Evolutionary conservation across 2,329 filamentous ascomycete species (phyloP).

Genomic region (Aspergillus sp.): DNA sequence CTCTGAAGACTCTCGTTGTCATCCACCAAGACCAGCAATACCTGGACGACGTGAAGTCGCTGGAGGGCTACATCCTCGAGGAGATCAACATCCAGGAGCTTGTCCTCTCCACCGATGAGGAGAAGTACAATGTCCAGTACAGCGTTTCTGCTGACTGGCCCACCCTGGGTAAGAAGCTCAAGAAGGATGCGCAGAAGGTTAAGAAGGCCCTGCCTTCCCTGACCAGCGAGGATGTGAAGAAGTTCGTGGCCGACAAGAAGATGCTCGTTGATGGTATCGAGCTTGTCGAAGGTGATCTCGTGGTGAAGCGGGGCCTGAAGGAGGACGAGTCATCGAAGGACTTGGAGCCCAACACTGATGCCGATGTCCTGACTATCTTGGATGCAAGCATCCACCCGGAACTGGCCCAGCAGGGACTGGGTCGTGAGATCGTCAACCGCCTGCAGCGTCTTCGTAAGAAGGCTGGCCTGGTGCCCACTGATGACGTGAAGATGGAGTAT

Average conservation of each 20-base stretch:
- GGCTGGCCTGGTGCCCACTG: constrained; percentile 82
- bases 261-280: constrained; percentile 83
- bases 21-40: constrained; percentile 82
- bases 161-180: constrained; percentile 91
- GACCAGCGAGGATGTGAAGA: constrained; percentile 75
- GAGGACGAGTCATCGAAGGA: constrained; percentile 68
- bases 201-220: constrained; percentile 84
- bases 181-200: constrained; percentile 88
- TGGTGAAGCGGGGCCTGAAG: constrained; percentile 75
- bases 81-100: constrained; percentile 89
- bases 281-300: constrained; percentile 76
- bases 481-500: constrained; percentile 96
- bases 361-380: constrained; percentile 88
- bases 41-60: constrained; percentile 78
- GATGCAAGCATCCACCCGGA: constrained; percentile 79
- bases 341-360: constrained; percentile 83
- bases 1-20: constrained; percentile 83
- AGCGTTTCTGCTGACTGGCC: constrained; percentile 90
- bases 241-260: constrained; percentile 68
- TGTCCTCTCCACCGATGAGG: constrained; percentile 80
- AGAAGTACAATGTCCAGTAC: constrained; percentile 88
- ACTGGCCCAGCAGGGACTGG: constrained; percentile 82
- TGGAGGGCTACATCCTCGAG: constrained; percentile 85
- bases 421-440: constrained; percentile 87
- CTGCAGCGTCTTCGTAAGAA: constrained; percentile 93